A percentile compares a stretch with the other conserved stretches of the same genome.
phyloP scores from a whole-genome alignment of 306 rosid species.

The Senna siamea region DNA sequence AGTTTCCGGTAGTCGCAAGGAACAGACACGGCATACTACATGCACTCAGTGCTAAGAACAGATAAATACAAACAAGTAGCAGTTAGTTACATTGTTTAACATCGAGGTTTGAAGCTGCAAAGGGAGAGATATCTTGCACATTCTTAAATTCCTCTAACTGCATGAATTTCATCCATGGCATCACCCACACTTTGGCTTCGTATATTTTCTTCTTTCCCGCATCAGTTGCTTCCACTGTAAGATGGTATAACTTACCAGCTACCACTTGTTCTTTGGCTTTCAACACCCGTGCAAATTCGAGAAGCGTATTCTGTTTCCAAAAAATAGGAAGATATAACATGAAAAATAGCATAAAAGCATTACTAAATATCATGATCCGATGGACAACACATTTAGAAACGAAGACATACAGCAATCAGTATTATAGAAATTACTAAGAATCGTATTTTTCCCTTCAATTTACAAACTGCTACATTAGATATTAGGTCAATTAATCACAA shows the following conservation, averaged over 20 bases:
- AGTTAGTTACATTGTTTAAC: constrained; percentile 45
- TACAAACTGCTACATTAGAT: neutral
- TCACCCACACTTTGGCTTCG: constrained; percentile 65
- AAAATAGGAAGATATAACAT: neutral
- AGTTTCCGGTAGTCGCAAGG: neutral
- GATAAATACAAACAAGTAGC: neutral
- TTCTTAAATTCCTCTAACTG: constrained; percentile 56
- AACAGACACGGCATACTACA: neutral
- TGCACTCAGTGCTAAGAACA: neutral
- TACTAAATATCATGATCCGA: neutral
- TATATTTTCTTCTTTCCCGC: constrained; percentile 53
- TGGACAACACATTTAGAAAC: neutral
- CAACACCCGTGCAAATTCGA: constrained; percentile 58
- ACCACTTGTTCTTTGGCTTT: constrained; percentile 57
- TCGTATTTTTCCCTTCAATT: neutral
- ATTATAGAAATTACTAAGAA: neutral
- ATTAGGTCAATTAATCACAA: neutral
- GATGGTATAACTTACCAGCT: constrained; percentile 54
- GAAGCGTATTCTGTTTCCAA: constrained; percentile 50
- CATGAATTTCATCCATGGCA: constrained; percentile 67
- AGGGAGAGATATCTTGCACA: constrained; percentile 35
- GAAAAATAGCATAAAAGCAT: neutral
- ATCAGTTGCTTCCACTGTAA: constrained; percentile 59
- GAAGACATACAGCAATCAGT: too few relatives aligned
- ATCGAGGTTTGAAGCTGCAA: constrained; percentile 41